Percentiles rank a stretch among this genome's conserved stretches.
Conservation (phyloP, 2,329 filamentous ascomycete genomes). For the Aspergillus puulaauensis region DNA sequence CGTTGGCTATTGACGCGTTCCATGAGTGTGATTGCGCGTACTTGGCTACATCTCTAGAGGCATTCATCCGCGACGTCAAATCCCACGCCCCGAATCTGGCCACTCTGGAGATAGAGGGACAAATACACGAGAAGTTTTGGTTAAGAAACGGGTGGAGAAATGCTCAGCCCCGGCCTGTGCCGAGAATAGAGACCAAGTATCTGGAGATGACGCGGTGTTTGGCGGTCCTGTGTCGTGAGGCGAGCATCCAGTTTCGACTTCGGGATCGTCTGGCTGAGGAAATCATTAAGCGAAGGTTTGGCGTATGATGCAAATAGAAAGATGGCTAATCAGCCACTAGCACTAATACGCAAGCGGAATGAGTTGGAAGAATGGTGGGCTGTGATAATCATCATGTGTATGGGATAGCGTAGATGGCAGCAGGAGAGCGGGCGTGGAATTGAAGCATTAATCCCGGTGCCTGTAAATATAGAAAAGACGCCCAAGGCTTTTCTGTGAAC, state of each 20-base stretch:
- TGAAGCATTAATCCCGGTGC: no score
- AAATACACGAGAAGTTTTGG: neutral
- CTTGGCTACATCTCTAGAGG: neutral
- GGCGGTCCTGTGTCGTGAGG: neutral
- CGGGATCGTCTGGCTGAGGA: neutral
- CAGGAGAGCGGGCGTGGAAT: no score
- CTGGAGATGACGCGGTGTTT: neutral
- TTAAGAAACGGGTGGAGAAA: neutral
- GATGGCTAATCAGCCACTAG: no score
- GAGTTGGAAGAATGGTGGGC: no score
- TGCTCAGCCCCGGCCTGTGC: neutral
- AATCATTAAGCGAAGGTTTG: no score
- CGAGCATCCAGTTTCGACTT: neutral
- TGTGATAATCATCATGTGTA: no score
- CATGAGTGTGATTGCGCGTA: neutral
- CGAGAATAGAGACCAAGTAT: neutral
- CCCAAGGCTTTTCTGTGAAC: no score
- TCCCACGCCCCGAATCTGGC: neutral
- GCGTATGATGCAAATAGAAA: no score
- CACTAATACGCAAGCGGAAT: no score
- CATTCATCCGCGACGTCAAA: neutral
- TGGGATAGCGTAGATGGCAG: no score
- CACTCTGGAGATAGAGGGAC: neutral
- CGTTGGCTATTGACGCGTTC: neutral
- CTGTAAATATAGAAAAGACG: no score